Evolutionary conservation across 2,329 filamentous ascomycete genomes (phyloP).

Genomic region (Hypoxylon sp.): DNA sequence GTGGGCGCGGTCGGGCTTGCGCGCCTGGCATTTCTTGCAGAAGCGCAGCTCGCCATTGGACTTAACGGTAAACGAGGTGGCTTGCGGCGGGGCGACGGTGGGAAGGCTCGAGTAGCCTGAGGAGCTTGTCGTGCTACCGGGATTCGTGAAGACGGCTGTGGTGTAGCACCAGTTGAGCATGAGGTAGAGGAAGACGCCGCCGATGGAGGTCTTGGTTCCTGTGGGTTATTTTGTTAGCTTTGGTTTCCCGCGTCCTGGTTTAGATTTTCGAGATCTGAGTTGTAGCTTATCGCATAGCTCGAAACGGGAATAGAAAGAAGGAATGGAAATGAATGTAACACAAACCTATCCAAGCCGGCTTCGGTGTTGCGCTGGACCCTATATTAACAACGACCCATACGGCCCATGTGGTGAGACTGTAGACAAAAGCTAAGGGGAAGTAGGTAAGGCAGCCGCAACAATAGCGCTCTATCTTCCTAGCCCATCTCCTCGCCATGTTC

Average conservation of each 20-base stretch:
- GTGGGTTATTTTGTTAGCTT: constrained; percentile 27
- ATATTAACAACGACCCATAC: constrained; percentile 88
- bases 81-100: constrained; percentile 72
- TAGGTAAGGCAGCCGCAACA: constrained; percentile 86
- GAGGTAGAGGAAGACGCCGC: constrained; percentile 80
- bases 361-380: constrained; percentile 69
- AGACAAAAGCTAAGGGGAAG: constrained; percentile 91
- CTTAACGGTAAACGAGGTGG: constrained; percentile 91
- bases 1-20: constrained; percentile 95
- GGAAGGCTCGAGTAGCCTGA: constrained; percentile 85
- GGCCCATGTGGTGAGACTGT: constrained; percentile 92
- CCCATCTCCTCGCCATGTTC: constrained; percentile 73
- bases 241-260: background rate
- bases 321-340: constrained; percentile 16
- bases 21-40: constrained; percentile 97
- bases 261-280: background rate
- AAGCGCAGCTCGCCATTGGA: constrained; percentile 87
- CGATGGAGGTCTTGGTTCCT: constrained; percentile 70
- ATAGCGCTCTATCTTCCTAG: constrained; percentile 80
- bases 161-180: constrained; percentile 93
- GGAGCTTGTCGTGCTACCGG: constrained; percentile 77
- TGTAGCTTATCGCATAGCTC: constrained; percentile 19
- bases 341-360: constrained; percentile 71
- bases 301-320: background rate
- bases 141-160: constrained; percentile 91